These are phyloP conservation scores for Fusarium sambucinum DNA, from an alignment of 2,329 filamentous ascomycete genomes.

Conservation along the genomic window DNA sequence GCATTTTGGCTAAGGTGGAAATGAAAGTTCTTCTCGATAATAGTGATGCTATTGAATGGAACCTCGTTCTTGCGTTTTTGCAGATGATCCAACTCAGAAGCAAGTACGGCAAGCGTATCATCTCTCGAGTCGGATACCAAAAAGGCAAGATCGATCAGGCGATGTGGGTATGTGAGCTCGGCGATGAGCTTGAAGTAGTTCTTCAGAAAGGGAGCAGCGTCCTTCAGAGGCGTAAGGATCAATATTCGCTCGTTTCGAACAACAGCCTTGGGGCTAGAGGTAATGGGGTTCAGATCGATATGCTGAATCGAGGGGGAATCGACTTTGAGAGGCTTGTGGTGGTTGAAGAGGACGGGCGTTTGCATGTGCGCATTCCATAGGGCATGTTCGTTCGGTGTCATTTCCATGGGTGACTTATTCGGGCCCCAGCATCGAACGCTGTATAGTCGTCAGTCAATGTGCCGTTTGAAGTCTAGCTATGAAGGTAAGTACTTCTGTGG, in stretches of 20 bases:
- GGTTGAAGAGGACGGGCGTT: constrained; percentile 96
- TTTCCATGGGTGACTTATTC: constrained; percentile 93
- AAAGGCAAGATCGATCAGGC: constrained; percentile 95
- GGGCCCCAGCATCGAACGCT: constrained; percentile 99
- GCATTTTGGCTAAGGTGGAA: constrained; percentile 81
- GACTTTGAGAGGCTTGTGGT: constrained; percentile 87
- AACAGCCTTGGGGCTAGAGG: constrained; percentile 81
- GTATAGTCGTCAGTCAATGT: constrained; percentile 36
- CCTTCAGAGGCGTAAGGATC: constrained; percentile 91
- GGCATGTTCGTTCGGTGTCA: constrained; percentile 90
- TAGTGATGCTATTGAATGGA: constrained; percentile 85
- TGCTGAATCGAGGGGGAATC: constrained; percentile 83
- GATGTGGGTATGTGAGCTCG: constrained; percentile 91
- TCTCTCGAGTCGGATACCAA: constrained; percentile 92
- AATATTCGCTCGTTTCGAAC: constrained; percentile 88
- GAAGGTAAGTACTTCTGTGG: constrained; percentile 82
- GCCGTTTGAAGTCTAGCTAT: constrained; percentile 5
- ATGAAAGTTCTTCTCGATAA: constrained; percentile 93
- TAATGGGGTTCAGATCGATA: constrained; percentile 86
- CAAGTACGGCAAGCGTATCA: constrained; percentile 88
- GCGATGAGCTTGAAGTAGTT: constrained; percentile 95
- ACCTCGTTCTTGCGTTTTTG: constrained; percentile 84
- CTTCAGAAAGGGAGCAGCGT: constrained; percentile 83
- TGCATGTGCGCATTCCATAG: constrained; percentile 90
- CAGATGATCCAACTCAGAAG: constrained; percentile 86